Percentiles rank a stretch among this genome's conserved stretches.
These are phyloP conservation scores for Fusarium sp. DNA, from an alignment of 2,329 filamentous ascomycete species.

Conservation along the genomic window DNA sequence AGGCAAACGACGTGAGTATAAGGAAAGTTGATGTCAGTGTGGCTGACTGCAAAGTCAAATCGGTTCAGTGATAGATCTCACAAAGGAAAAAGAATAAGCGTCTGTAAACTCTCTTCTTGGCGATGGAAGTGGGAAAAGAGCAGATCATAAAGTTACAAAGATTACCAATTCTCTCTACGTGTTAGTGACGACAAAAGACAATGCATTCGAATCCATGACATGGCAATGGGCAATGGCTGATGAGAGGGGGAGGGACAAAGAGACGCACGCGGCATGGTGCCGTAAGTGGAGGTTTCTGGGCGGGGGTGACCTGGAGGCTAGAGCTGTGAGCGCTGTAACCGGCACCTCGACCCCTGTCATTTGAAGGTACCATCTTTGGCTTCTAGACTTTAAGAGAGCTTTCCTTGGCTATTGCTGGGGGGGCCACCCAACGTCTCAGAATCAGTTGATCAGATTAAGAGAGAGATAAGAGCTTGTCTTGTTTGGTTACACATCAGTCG, in stretches of 20 bases:
- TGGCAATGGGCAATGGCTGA: constrained; percentile 24
- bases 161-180: neutral
- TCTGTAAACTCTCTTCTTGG: neutral
- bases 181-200: constrained; percentile 25
- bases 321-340: constrained; percentile 22
- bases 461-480: neutral
- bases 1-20: constrained; percentile 4
- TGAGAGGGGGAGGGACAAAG: constrained; percentile 18
- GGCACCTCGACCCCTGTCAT: neutral
- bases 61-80: neutral
- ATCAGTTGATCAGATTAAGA: constrained; percentile 4
- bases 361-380: neutral
- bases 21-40: constrained; percentile 29
- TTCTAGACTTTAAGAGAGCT: neutral
- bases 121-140: constrained; percentile 7
- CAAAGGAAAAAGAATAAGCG: neutral
- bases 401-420: neutral
- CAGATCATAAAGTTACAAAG: constrained; percentile 29
- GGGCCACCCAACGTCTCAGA: constrained; percentile 24
- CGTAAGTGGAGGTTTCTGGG: constrained; percentile 19
- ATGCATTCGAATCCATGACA: neutral
- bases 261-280: constrained; percentile 34
- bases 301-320: constrained; percentile 8
- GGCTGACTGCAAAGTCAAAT: constrained; percentile 24
- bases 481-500: neutral